Conservation (phyloP, 495 filamentous ascomycete species). For the Podospora sp. region DNA sequence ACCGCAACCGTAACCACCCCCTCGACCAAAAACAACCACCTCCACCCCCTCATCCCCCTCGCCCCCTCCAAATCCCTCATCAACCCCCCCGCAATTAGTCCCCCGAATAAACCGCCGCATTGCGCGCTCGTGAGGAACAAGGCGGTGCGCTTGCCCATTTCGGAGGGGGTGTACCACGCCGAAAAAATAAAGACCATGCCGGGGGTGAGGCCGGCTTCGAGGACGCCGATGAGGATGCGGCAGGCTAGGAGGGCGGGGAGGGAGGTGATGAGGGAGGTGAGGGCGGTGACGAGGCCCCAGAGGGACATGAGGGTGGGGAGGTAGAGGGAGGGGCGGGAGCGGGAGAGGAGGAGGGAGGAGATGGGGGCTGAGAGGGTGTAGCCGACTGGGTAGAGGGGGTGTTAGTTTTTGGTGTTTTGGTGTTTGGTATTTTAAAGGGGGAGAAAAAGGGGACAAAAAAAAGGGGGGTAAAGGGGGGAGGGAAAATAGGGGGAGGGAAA, state of each 20-base stretch:
- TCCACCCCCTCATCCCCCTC: constrained; percentile 49
- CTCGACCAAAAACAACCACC: constrained; percentile 59
- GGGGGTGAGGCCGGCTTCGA: constrained; percentile 62
- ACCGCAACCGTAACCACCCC: constrained; percentile 55
- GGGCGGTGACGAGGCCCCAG: constrained; percentile 60
- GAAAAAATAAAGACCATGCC: constrained; percentile 59
- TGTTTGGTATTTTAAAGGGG: no score
- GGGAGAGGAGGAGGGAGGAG: constrained; percentile 13
- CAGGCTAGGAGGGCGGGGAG: constrained; percentile 55
- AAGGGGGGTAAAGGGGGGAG: no score
- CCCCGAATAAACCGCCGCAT: constrained; percentile 63
- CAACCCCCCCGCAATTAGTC: constrained; percentile 42
- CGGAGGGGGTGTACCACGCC: constrained; percentile 65
- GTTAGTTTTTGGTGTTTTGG: no score
- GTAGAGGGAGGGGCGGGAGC: constrained; percentile 52
- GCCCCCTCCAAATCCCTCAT: constrained; percentile 58
- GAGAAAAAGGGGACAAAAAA: no score
- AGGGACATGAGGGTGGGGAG: constrained; percentile 55
- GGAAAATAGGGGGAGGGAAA: no score
- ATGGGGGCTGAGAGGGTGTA: constrained; percentile 55
- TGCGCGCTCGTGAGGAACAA: constrained; percentile 61
- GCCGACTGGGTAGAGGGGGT: no score
- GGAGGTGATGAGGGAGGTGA: constrained; percentile 51
- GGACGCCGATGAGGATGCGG: constrained; percentile 60
- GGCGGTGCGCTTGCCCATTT: constrained; percentile 61